Evolutionary conservation across 2,329 filamentous ascomycete genomes (phyloP), one percentile per base, ranked within the genome.

Genomic region (Hortaea sp.): DNA sequence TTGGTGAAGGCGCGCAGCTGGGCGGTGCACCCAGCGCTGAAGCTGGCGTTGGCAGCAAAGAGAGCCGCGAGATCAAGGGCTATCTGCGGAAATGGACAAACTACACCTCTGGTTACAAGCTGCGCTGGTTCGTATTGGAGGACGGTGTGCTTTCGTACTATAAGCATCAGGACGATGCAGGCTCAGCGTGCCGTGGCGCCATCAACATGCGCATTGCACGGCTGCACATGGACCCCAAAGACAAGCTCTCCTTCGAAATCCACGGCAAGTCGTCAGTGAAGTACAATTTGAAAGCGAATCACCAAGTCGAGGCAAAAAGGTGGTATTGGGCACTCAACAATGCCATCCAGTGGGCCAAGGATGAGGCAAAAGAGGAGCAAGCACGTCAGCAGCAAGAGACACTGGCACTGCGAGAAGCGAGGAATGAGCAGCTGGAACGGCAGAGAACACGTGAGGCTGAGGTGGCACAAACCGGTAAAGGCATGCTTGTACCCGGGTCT

Each of bases 271-370:
- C 90, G 1, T 97, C 90, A 0, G 92, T 98, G 64, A 98, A 95
- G 68, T 98, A 98, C 64, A 90, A 94, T 42, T 75, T 98, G 44
- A 97, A 95, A 66, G 92, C 92, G 0, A 98, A 98, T 60, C 92
- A 98, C 66, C 85, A 95, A 62, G 90, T 97, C 29, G 92, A 98
- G 66, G 90, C 92, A 5, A 98, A 98, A 68, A 80, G 92, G 46
- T 98, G 92, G 92, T 98, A 94, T 67, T 98, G 92, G 92, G 87
- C 92, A 0, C 73, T 98, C 52, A 98, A 98, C 69, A 98, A 98
- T 64, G 90, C 92, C 5, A 98, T 98, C 42, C 92, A 97, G 63
- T 97, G 88, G 85, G 84, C 88, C 52, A 98, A 98, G 66, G 92
- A 98, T 60, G 92, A 97, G 68, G 89, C 88, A 6, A 89, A 85